Conservation (phyloP, 2,329 filamentous ascomycete species). For the Fusarium graminum region DNA sequence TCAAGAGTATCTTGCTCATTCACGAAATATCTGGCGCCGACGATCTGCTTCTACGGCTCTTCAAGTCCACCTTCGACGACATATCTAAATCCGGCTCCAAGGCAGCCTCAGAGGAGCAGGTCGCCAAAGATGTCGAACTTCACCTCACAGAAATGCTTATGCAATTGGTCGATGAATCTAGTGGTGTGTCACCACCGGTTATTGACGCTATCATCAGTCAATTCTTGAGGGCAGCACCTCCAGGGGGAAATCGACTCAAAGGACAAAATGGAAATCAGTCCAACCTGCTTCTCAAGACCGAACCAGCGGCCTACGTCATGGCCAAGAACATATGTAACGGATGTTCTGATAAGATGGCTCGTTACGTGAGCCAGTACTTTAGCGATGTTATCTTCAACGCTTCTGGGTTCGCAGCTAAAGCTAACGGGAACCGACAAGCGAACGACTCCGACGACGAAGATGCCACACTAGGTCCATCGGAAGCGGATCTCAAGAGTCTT, state of each 20-base stretch:
- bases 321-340: conserved; percentile 93
- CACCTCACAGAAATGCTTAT: conserved; percentile 89
- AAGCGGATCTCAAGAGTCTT: conserved; percentile 88
- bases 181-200: conserved; percentile 79
- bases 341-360: conserved; percentile 93
- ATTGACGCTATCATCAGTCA: conserved; percentile 96
- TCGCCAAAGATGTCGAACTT: conserved; percentile 93
- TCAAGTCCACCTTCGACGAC: conserved; percentile 92
- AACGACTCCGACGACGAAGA: conserved; percentile 76
- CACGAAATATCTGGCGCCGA: conserved; percentile 89
- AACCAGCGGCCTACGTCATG: conserved; percentile 95
- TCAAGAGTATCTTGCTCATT: conserved; percentile 94
- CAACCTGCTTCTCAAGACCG: conserved; percentile 85
- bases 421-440: conserved; percentile 69
- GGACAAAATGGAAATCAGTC: conserved; percentile 81
- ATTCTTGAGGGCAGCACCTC: conserved; percentile 88
- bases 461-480: conserved; percentile 72
- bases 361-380: conserved; percentile 95
- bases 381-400: conserved; percentile 96
- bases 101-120: conserved; percentile 79
- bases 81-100: conserved; percentile 80
- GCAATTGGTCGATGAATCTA: conserved; percentile 88
- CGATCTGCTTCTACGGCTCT: conserved; percentile 82
- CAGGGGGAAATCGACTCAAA: conserved; percentile 71
- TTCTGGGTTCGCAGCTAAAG: conserved; percentile 68